Conservation (phyloP, 495 filamentous ascomycete species). For the Penicillium pulvis region DNA sequence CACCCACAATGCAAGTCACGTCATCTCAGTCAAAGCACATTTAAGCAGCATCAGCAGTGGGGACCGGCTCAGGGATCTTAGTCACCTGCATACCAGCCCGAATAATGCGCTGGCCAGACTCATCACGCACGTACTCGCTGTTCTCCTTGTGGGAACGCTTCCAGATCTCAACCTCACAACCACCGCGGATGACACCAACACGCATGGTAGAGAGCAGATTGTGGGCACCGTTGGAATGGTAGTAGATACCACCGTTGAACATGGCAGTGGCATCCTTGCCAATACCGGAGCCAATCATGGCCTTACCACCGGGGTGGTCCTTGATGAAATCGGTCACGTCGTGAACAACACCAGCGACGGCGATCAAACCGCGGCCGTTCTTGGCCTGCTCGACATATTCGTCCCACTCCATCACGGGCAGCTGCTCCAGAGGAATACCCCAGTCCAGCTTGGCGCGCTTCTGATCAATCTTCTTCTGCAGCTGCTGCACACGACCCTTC, state of each 20-base stretch:
- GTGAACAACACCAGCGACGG: slow-evolving; percentile 93
- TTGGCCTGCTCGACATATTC: slow-evolving; percentile 87
- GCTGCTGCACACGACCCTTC: slow-evolving; percentile 95
- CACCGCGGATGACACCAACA: slow-evolving; percentile 93
- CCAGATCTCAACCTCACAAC: slow-evolving; percentile 99
- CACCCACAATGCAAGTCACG: slow-evolving; percentile 26
- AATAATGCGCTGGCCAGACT: slow-evolving; percentile 77
- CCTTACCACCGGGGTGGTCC: slow-evolving; percentile 95
- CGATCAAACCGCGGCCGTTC: slow-evolving; percentile 84
- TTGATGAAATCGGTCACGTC: slow-evolving; percentile 94
- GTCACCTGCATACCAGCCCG: slow-evolving; percentile 91
- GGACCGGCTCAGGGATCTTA: slow-evolving; percentile 62
- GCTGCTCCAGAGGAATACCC: slow-evolving; percentile 90
- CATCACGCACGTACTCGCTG: slow-evolving; percentile 76
- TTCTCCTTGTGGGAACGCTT: slow-evolving; percentile 91
- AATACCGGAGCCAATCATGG: slow-evolving; percentile 87
- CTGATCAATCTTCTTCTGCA: slow-evolving; percentile 99
- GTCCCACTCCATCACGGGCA: slow-evolving; percentile 96
- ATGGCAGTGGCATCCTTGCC: slow-evolving; percentile 98
- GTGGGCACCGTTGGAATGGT: slow-evolving; percentile 97
- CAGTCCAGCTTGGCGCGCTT: slow-evolving; percentile 91
- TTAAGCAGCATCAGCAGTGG: slow-evolving; percentile 51
- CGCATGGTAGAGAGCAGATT: slow-evolving; percentile 96
- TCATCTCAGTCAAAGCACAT: slow-evolving; percentile 12
- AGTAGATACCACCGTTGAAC: slow-evolving; percentile 99